Evolutionary conservation across 179 eudicot species (phyloP).

Genomic region (Beta macrorhiza): DNA sequence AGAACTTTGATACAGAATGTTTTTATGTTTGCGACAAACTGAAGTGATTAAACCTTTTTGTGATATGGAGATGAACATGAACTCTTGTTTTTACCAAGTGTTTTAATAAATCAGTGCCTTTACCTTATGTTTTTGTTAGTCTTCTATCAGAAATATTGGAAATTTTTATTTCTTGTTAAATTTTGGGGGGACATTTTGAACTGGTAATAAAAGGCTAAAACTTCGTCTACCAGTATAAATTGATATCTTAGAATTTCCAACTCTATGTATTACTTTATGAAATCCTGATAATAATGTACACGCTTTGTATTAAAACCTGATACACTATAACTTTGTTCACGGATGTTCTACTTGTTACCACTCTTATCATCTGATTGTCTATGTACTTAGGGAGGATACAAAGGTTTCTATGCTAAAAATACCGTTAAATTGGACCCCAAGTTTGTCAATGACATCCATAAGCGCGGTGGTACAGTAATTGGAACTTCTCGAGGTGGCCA

Average conservation of each 20-base stretch:
- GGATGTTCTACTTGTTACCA: neutral
- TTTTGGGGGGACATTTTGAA: neutral
- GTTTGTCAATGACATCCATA: constrained; percentile 51
- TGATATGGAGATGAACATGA: neutral
- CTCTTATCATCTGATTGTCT: constrained; percentile 5
- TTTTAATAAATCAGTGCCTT: neutral
- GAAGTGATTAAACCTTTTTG: neutral
- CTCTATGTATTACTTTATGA: neutral
- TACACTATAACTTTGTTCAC: neutral
- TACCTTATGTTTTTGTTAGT: neutral
- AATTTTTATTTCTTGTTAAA: neutral
- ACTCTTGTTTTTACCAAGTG: neutral
- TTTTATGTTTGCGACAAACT: neutral
- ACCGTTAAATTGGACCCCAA: constrained; percentile 44
- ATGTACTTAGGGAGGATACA: constrained; percentile 49
- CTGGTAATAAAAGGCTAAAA: neutral
- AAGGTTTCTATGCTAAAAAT: constrained; percentile 52
- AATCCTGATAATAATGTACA: neutral
- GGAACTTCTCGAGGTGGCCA: constrained; percentile 58
- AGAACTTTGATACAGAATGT: neutral
- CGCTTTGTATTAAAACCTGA: neutral
- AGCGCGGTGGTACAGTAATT: constrained; percentile 50
- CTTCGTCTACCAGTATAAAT: neutral
- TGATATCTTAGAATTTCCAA: neutral
- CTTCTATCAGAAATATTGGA: constrained; percentile 1